Conservation (phyloP, 371 early-diverging fungal genomes). For the Nematocida displodere region DNA sequence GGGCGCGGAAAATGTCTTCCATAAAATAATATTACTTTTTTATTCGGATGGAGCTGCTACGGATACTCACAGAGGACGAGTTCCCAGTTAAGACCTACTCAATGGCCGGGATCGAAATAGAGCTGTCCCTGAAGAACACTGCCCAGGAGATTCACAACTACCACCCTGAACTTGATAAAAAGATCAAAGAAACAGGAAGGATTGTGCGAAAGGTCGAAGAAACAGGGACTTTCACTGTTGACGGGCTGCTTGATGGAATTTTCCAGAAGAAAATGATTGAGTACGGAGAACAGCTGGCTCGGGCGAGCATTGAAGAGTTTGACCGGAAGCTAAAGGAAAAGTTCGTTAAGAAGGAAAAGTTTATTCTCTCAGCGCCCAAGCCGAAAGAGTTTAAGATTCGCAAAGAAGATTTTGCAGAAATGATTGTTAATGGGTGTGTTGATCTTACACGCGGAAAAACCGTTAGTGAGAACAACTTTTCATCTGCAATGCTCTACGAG, state of each 20-base stretch:
- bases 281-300: constrained; percentile 26
- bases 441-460: not conserved
- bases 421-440: not conserved
- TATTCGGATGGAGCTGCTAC: constrained; percentile 6
- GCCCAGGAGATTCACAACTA: constrained; percentile 16
- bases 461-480: constrained; percentile 1
- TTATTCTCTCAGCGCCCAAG: not conserved
- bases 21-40: constrained; percentile 1
- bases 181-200: constrained; percentile 29
- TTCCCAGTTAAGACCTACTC: constrained; percentile 20
- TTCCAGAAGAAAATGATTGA: constrained; percentile 38
- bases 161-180: constrained; percentile 43
- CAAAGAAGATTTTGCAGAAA: constrained; percentile 20
- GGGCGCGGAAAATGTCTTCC: not conserved
- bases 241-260: constrained; percentile 28
- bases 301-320: not conserved
- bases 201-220: not conserved
- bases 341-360: not conserved
- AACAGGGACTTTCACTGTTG: constrained; percentile 13
- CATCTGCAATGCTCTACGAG: constrained; percentile 41
- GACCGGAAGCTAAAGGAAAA: not conserved
- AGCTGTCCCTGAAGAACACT: constrained; percentile 8
- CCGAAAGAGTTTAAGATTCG: not conserved
- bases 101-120: constrained; percentile 19
- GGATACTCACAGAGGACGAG: not conserved